phyloP scores from a whole-genome alignment of 2,329 filamentous ascomycete genomes.

The Penicillium sp. region DNA sequence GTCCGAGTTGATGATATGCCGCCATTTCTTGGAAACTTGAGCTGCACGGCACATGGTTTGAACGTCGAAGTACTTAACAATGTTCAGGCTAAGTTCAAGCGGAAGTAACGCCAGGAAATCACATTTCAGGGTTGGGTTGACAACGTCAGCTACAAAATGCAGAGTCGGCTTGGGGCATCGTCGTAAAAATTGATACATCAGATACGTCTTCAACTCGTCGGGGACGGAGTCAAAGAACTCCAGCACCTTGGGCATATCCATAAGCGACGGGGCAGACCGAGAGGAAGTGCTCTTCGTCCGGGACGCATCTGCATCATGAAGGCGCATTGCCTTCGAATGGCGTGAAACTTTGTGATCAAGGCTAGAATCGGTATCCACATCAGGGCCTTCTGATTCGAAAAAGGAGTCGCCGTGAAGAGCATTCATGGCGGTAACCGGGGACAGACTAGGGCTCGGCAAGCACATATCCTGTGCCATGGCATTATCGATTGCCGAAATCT shows the following conservation, averaged over 20 bases:
- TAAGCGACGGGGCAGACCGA: conserved; percentile 44
- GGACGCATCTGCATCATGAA: conserved; percentile 15
- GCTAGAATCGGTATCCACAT: conserved; percentile 41
- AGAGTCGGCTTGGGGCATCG: conserved; percentile 83
- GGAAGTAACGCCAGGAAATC: conserved; percentile 85
- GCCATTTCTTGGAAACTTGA: conserved; percentile 92
- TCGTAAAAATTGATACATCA: conserved; percentile 93
- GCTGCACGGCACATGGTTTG: conserved; percentile 83
- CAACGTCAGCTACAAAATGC: conserved; percentile 80
- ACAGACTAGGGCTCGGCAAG: conserved; percentile 88
- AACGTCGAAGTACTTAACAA: conserved; percentile 79
- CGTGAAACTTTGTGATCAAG: conserved; percentile 36
- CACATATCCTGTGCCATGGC: conserved; percentile 79
- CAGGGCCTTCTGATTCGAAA: conserved; percentile 40
- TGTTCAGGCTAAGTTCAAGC: conserved; percentile 77
- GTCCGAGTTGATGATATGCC: conserved; percentile 82
- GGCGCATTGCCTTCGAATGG: conserved; percentile 17
- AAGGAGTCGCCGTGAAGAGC: conserved; percentile 43
- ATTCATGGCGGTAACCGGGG: conserved; percentile 76
- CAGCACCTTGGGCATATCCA: conserved; percentile 80
- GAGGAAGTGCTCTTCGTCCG: conserved; percentile 6
- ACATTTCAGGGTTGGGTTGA: conserved; percentile 90
- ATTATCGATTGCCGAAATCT: conserved; percentile 57
- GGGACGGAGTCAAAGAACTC: conserved; percentile 89
- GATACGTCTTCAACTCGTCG: conserved; percentile 83